Conservation (phyloP, 108 stramenopile genomes). For the Cyclotella cryptica region DNA sequence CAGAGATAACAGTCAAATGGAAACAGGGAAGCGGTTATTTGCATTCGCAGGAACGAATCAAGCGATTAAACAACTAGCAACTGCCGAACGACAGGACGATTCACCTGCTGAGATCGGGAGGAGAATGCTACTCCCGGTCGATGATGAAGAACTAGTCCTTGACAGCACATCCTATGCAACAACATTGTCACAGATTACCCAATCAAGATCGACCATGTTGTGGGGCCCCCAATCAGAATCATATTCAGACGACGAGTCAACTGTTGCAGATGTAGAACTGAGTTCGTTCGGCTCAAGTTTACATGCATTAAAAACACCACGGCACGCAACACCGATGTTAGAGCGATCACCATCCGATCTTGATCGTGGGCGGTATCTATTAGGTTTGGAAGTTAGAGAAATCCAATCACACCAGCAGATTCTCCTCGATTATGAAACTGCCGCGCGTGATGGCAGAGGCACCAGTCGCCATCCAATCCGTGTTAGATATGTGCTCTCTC, state of each 20-base stretch:
- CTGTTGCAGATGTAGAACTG: background rate
- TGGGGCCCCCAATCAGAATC: background rate
- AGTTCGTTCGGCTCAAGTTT: background rate
- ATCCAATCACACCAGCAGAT: conserved; percentile 47
- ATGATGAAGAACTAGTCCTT: background rate
- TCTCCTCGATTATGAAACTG: conserved; percentile 41
- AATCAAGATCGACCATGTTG: conserved; percentile 7
- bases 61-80: conserved; percentile 15
- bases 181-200: background rate
- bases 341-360: conserved; percentile 37
- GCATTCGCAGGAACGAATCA: conserved; percentile 41
- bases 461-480: conserved; percentile 23
- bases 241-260: background rate
- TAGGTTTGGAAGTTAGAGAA: conserved; percentile 48
- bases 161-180: conserved; percentile 6
- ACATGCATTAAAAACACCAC: background rate
- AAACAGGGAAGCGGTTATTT: background rate
- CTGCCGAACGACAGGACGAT: background rate
- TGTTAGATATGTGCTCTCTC: conserved; percentile 30
- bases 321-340: conserved; percentile 9
- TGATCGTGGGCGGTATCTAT: conserved; percentile 42
- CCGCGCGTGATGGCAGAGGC: conserved; percentile 9
- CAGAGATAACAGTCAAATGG: background rate
- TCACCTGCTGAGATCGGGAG: background rate
- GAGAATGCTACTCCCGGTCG: background rate